These are phyloP conservation scores for Sanghuangporus weigelae DNA, from an alignment of 1,284 basidiomycete genomes.

Conservation along the genomic window DNA sequence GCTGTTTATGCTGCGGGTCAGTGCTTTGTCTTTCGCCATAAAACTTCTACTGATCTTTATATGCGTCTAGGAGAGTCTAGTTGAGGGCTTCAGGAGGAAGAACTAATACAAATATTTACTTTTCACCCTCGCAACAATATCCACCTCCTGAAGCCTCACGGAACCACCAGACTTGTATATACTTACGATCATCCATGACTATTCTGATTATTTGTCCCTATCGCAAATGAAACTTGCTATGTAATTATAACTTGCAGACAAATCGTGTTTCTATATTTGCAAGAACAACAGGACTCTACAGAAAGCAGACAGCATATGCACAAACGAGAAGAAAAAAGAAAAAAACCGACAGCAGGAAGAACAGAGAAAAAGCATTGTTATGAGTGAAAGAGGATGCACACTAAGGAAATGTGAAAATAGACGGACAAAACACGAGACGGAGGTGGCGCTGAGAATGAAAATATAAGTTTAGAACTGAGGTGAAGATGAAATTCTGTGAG, in stretches of 20 bases:
- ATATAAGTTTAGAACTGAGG: too few species aligned
- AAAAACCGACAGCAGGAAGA: background rate
- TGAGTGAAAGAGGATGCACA: background rate
- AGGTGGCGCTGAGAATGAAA: background rate
- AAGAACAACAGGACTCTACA: background rate
- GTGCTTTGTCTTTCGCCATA: background rate
- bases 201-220: background rate
- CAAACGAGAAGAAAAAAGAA: background rate
- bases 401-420: background rate
- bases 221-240: background rate
- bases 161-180: too few species aligned
- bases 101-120: background rate
- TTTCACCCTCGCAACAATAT: background rate
- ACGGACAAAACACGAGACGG: background rate
- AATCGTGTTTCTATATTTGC: background rate
- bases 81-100: constrained; percentile 11
- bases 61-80: constrained; percentile 10
- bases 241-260: background rate
- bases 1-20: constrained; percentile 20
- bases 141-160: background rate
- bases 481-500: too few species aligned
- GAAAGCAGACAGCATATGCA: background rate
- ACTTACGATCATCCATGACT: background rate
- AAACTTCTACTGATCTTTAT: background rate
- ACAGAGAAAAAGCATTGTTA: background rate